Percentiles rank a stretch among this genome's conserved stretches.
Evolutionary conservation across 371 early-diverging fungal genomes (phyloP).

Genomic region (Actinomortierella wolfii): DNA sequence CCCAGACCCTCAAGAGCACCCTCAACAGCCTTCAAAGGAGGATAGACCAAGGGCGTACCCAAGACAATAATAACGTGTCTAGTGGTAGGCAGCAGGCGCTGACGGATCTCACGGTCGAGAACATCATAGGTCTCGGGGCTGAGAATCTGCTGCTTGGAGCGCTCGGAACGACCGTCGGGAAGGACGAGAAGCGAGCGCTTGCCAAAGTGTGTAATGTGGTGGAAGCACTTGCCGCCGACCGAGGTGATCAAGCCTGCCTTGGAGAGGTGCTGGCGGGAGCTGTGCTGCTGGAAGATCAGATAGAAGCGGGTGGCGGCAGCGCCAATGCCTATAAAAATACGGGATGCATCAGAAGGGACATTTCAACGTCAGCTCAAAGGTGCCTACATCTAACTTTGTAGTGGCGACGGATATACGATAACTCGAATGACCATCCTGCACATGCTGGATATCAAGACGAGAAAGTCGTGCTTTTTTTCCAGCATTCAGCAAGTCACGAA

Average conservation of each 20-base stretch:
- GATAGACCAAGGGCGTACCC: conserved; percentile 80
- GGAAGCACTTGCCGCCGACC: conserved; percentile 56
- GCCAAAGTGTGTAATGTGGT: conserved; percentile 64
- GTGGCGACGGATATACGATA: no score
- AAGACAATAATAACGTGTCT: conserved; percentile 73
- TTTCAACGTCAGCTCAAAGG: no score
- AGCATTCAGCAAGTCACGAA: no score
- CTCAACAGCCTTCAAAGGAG: conserved; percentile 71
- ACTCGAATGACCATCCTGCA: no score
- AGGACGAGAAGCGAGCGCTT: conserved; percentile 70
- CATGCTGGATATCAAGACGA: no score
- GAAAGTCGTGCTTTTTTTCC: no score
- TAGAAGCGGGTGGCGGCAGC: conserved; percentile 76
- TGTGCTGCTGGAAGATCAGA: conserved; percentile 86
- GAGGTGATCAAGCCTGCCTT: conserved; percentile 56
- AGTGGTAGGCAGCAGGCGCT: conserved; percentile 55
- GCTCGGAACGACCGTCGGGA: conserved; percentile 83
- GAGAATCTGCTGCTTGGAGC: conserved; percentile 69
- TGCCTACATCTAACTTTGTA: no score
- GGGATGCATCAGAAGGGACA: no score
- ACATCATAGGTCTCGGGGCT: conserved; percentile 64
- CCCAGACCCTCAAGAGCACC: conserved; percentile 48
- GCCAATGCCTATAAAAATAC: conserved; percentile 51
- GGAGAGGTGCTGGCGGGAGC: conserved; percentile 59
- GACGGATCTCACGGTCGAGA: conserved; percentile 59